These are phyloP conservation scores for Prunus mongolica DNA, from an alignment of 306 rosid species.

Conservation along the genomic window DNA sequence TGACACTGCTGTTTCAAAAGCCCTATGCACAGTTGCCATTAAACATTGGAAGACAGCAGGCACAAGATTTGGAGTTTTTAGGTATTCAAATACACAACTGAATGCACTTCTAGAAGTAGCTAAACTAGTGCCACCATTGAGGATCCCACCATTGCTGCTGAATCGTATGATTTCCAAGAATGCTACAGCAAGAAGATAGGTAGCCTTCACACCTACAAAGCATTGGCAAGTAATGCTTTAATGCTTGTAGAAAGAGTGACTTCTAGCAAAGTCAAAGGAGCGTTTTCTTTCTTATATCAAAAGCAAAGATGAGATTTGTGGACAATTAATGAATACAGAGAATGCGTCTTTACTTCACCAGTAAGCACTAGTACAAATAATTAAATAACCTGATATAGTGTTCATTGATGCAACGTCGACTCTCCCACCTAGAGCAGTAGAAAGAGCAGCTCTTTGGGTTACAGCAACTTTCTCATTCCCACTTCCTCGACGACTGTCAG, in stretches of 20 bases:
- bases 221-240: constrained; percentile 13
- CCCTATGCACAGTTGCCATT: constrained; percentile 84
- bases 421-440: constrained; percentile 94
- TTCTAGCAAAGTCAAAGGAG: not conserved
- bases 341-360: not conserved
- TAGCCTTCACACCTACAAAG: constrained; percentile 91
- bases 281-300: not conserved
- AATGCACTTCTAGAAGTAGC: constrained; percentile 84
- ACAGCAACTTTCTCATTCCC: constrained; percentile 97
- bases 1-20: constrained; percentile 78
- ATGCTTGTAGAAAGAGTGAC: not conserved
- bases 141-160: constrained; percentile 93
- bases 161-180: constrained; percentile 94
- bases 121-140: constrained; percentile 66
- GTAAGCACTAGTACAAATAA: not conserved
- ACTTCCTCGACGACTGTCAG: constrained; percentile 82
- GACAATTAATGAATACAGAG: constrained; percentile 7
- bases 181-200: constrained; percentile 98
- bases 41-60: constrained; percentile 95
- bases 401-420: constrained; percentile 85
- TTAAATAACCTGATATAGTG: constrained; percentile 75
- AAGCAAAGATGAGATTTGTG: not conserved
- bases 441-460: constrained; percentile 86
- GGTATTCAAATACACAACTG: constrained; percentile 93
- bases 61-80: constrained; percentile 90